These are phyloP conservation scores for Magnaporthales sp. DNA, from an alignment of 2,329 filamentous ascomycete species.

Conservation along the genomic window DNA sequence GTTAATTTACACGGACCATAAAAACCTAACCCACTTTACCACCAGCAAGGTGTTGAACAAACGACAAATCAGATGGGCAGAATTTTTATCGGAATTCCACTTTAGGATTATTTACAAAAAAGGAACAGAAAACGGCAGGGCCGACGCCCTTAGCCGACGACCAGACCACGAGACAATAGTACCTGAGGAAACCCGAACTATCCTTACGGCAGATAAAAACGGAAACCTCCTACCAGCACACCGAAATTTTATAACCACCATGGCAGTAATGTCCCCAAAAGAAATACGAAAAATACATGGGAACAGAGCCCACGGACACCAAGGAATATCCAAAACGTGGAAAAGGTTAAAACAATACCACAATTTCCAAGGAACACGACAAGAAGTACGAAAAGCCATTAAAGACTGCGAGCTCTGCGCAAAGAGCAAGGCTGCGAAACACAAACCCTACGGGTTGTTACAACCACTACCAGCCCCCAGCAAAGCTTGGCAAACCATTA, in stretches of 20 bases:
- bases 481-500: background rate
- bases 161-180: too few species aligned
- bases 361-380: background rate
- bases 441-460: too few species aligned
- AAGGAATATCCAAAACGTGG: background rate
- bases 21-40: background rate
- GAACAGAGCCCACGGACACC: background rate
- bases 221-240: background rate
- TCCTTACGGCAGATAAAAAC: background rate
- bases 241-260: background rate
- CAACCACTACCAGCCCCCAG: background rate
- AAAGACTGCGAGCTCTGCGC: background rate
- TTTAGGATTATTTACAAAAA: background rate
- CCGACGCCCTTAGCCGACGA: background rate
- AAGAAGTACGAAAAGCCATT: background rate
- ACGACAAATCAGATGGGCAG: background rate
- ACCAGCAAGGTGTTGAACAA: too few species aligned
- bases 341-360: background rate
- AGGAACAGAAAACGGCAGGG: background rate
- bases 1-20: background rate
- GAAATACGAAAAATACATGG: background rate
- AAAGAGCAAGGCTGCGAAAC: background rate
- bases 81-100: background rate
- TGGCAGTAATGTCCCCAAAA: background rate
- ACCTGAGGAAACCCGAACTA: background rate